Evolutionary conservation across 2,329 filamentous ascomycete species (phyloP).

Genomic region (Aspergillus fischeri): DNA sequence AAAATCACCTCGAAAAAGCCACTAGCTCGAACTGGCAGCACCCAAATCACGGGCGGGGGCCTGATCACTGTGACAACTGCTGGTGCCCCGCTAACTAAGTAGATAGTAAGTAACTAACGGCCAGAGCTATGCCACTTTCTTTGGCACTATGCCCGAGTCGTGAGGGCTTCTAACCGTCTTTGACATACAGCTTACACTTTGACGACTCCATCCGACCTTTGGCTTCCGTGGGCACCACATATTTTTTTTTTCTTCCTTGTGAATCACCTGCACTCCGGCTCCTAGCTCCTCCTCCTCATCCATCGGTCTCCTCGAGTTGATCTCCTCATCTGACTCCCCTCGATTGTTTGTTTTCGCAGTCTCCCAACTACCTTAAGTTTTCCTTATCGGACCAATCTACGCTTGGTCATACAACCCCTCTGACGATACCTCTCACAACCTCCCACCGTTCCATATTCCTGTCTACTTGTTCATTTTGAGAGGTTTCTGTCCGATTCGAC

Average conservation of each 20-base stretch:
- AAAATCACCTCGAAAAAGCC: neutral
- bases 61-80: conserved; percentile 13
- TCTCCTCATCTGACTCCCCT: conserved; percentile 4
- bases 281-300: conserved; percentile 9
- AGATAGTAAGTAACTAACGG: neutral
- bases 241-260: conserved; percentile 14
- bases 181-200: neutral
- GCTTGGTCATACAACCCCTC: conserved; percentile 3
- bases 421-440: conserved; percentile 9
- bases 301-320: conserved; percentile 4
- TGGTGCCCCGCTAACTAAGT: conserved; percentile 12
- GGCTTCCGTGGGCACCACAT: conserved; percentile 8
- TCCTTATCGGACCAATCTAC: conserved; percentile 7
- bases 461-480: conserved; percentile 16
- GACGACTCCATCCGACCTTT: conserved; percentile 2
- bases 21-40: neutral
- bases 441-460: conserved; percentile 6
- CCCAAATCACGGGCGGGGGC: neutral
- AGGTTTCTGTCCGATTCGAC: conserved; percentile 6
- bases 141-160: neutral
- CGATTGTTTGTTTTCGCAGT: conserved; percentile 12
- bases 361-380: conserved; percentile 5
- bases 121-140: neutral
- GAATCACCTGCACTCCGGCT: conserved; percentile 6
- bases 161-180: neutral